phyloP scores from a whole-genome alignment of 83 land plant species.

The Larix sibirica region DNA sequence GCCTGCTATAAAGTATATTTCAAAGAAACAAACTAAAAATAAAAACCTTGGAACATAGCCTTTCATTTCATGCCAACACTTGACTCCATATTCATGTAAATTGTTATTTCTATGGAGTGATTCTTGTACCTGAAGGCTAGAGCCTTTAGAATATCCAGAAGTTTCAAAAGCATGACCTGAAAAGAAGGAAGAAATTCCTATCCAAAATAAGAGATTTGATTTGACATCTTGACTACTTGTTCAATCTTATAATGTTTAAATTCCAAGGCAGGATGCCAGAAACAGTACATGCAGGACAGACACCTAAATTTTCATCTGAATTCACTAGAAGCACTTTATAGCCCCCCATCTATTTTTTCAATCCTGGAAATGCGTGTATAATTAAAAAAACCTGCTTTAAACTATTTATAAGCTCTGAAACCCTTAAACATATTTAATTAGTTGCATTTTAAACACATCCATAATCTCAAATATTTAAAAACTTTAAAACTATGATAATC shows the following conservation, averaged over 20 bases:
- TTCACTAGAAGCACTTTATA: background rate
- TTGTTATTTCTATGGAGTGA: too few species aligned
- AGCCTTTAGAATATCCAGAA: too few species aligned
- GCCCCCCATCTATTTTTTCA: background rate
- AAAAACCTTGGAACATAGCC: too few species aligned
- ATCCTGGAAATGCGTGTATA: background rate
- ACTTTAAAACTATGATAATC: background rate
- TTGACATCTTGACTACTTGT: too few species aligned
- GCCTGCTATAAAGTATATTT: too few species aligned
- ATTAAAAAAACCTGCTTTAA: background rate
- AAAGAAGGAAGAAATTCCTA: too few species aligned
- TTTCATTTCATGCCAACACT: too few species aligned
- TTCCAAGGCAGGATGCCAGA: background rate
- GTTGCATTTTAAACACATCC: background rate
- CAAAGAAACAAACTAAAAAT: too few species aligned
- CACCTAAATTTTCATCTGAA: background rate
- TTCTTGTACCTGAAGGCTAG: too few species aligned
- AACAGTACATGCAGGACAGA: background rate
- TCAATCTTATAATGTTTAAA: background rate
- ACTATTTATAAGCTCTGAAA: background rate
- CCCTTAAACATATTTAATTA: slow-evolving; percentile 1
- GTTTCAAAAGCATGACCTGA: too few species aligned
- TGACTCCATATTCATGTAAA: too few species aligned
- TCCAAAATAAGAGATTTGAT: too few species aligned
- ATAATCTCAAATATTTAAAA: background rate